Evolutionary conservation across 2,329 filamentous ascomycete genomes (phyloP).

Genomic region (Ceratocystis albifundus): DNA sequence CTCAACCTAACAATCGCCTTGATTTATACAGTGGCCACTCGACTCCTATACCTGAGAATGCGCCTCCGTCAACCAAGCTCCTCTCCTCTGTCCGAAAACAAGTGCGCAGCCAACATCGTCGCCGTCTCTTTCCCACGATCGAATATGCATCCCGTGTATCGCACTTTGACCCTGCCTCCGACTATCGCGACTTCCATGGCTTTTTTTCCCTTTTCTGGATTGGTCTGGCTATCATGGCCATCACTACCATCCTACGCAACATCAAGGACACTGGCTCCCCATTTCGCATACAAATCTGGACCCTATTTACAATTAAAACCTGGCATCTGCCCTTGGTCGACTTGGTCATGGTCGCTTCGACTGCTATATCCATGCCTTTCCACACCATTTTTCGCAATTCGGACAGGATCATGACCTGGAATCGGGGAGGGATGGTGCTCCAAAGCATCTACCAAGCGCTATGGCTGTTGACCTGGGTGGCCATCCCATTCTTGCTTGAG

Average conservation of each 20-base stretch:
- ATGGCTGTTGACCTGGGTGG: conserved; percentile 77
- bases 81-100: conserved; percentile 77
- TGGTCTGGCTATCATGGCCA: conserved; percentile 87
- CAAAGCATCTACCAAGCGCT: conserved; percentile 70
- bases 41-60: conserved; percentile 76
- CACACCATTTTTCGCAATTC: conserved; percentile 53
- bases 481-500: conserved; percentile 67
- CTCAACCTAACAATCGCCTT: neutral
- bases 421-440: conserved; percentile 60
- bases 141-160: conserved; percentile 85
- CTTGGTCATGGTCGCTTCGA: conserved; percentile 69
- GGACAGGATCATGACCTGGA: conserved; percentile 56
- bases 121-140: conserved; percentile 82
- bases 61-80: conserved; percentile 80
- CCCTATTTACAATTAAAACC: conserved; percentile 74
- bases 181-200: conserved; percentile 87
- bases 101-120: conserved; percentile 66
- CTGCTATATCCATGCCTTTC: conserved; percentile 58
- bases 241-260: conserved; percentile 86
- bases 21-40: conserved; percentile 53
- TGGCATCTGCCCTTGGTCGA: conserved; percentile 79
- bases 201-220: conserved; percentile 99
- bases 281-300: conserved; percentile 76
- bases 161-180: conserved; percentile 85
- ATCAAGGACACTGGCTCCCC: conserved; percentile 87